These are phyloP conservation scores for Leccinum imitatum DNA, from an alignment of 768 basidiomycete species.

Conservation along the genomic window DNA sequence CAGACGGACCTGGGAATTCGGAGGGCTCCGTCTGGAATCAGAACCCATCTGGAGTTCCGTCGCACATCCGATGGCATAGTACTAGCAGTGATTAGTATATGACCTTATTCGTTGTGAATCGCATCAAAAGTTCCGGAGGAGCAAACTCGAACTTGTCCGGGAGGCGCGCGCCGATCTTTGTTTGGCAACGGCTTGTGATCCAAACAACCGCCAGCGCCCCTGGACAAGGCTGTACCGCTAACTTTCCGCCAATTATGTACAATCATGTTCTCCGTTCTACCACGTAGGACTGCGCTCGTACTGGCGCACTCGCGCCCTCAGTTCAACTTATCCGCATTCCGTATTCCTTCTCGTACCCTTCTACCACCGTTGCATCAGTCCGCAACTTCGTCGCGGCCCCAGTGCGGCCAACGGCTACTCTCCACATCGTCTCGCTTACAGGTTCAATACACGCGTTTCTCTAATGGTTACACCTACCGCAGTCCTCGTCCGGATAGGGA, in stretches of 20 bases:
- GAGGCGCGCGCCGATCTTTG: slow-evolving; percentile 1
- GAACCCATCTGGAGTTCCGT: background rate
- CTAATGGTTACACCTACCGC: slow-evolving; percentile 10
- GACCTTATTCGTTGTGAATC: background rate
- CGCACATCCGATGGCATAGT: background rate
- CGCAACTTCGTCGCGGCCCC: slow-evolving; percentile 1
- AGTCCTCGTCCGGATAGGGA: slow-evolving; percentile 9
- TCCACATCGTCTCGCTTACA: slow-evolving; percentile 20
- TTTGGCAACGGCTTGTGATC: slow-evolving; percentile 15
- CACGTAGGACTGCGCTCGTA: slow-evolving; percentile 1
- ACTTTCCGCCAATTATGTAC: background rate
- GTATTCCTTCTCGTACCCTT: background rate
- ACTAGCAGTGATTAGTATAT: background rate
- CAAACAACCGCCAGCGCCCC: slow-evolving; percentile 2
- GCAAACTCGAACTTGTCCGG: background rate
- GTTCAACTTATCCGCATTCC: background rate
- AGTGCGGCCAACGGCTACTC: slow-evolving; percentile 14
- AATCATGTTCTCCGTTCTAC: slow-evolving; percentile 11
- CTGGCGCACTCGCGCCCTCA: slow-evolving; percentile 5
- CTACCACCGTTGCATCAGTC: slow-evolving; percentile 1
- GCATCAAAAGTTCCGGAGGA: too few relatives aligned
- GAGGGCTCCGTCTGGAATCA: background rate
- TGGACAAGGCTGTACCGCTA: background rate
- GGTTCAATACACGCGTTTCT: slow-evolving; percentile 31
- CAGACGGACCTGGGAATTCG: slow-evolving; percentile 11